Conservation (phyloP, 805 yeast species). For the Metschnikowia shivogae region DNA sequence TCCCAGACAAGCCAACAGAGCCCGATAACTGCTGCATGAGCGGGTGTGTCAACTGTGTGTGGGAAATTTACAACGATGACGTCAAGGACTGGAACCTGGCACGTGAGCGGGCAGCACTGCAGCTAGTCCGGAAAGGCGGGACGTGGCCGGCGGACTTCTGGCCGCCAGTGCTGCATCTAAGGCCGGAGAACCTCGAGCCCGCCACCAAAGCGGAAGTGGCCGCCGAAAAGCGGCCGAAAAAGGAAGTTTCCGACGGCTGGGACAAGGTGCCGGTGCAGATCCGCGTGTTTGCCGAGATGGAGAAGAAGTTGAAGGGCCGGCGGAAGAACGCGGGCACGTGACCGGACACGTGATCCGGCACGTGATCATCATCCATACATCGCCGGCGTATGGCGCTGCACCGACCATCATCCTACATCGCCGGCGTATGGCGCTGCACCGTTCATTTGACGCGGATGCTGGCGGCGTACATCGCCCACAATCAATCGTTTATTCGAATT, state of each 20-base stretch:
- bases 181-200: constrained; percentile 33
- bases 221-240: constrained; percentile 6
- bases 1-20: constrained; percentile 80
- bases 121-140: constrained; percentile 35
- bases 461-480: background rate
- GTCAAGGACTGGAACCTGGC: constrained; percentile 70
- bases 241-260: constrained; percentile 27
- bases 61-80: constrained; percentile 92
- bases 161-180: constrained; percentile 34
- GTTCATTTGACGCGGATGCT: no score
- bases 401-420: no score
- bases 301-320: constrained; percentile 53
- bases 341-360: no score
- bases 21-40: constrained; percentile 98
- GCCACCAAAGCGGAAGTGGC: constrained; percentile 22
- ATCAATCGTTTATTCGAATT: background rate
- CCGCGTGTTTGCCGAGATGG: constrained; percentile 79
- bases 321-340: constrained; percentile 8
- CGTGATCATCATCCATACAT: no score
- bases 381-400: no score
- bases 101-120: constrained; percentile 54
- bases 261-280: constrained; percentile 66
- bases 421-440: no score
- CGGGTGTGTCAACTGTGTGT: constrained; percentile 94
- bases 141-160: constrained; percentile 43